phyloP scores from a whole-genome alignment of 2,329 filamentous ascomycete genomes.

The Aplosporella prunicola region DNA sequence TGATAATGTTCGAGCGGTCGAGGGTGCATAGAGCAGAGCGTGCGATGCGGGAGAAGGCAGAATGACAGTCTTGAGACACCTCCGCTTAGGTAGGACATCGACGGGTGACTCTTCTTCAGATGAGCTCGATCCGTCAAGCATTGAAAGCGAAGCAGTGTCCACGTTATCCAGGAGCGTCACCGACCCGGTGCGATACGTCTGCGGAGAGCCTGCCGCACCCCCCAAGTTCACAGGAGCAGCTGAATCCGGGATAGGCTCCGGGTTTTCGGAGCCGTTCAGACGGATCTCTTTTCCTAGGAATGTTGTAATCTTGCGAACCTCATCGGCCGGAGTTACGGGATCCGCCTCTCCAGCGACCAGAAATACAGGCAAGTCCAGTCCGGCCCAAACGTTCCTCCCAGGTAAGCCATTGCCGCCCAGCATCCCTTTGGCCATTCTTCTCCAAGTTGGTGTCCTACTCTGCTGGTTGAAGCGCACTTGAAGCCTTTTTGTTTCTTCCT shows the following conservation, averaged over 20 bases:
- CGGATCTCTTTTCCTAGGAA: conserved; percentile 29
- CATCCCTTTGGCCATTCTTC: conserved; percentile 66
- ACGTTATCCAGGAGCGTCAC: conserved; percentile 7
- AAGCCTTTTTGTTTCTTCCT: conserved; percentile 54
- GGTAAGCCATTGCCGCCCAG: conserved; percentile 62
- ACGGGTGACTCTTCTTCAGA: conserved; percentile 36
- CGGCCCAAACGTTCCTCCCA: conserved; percentile 60
- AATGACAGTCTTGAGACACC: conserved; percentile 55
- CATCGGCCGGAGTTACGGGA: conserved; percentile 59
- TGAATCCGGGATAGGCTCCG: conserved; percentile 36
- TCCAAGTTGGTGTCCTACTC: conserved; percentile 72
- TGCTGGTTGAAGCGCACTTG: conserved; percentile 73
- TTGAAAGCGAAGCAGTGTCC: conserved; percentile 3
- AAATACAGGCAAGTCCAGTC: conserved; percentile 63
- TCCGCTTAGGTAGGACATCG: conserved; percentile 21
- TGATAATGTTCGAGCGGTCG: conserved; percentile 64
- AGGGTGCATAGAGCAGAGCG: conserved; percentile 71
- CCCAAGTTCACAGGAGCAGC: conserved; percentile 38
- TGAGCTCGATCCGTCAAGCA: conserved; percentile 12
- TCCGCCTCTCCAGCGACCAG: conserved; percentile 73
- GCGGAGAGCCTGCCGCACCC: conserved; percentile 15
- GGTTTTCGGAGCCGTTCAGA: conserved; percentile 17
- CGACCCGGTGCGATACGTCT: conserved; percentile 4
- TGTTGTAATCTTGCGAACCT: conserved; percentile 57
- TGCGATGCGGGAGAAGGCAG: conserved; percentile 73